Conservation (phyloP, 805 yeast genomes). For the Saturnispora besseyi region DNA sequence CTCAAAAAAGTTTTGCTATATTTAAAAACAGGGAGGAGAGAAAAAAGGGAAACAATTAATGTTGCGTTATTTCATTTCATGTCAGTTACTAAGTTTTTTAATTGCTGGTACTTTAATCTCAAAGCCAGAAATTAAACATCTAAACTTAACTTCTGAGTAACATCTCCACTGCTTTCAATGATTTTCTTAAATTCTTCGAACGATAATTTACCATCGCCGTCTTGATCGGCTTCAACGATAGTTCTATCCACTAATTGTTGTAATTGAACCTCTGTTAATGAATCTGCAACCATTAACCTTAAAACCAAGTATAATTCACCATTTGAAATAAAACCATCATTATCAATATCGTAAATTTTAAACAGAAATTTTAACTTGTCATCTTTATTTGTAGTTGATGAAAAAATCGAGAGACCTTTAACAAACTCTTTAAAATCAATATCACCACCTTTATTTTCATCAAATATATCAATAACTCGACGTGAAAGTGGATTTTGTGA, state of each 20-base stretch:
- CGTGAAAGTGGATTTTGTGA: conserved; percentile 82
- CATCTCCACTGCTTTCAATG: conserved; percentile 36
- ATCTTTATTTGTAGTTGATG: conserved; percentile 68
- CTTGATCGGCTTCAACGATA: conserved; percentile 82
- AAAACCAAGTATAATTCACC: conserved; percentile 90
- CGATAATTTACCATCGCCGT: conserved; percentile 77
- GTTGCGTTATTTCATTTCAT: no score
- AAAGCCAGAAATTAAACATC: conserved; percentile 18
- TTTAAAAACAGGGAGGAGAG: no score
- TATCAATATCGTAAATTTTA: conserved; percentile 88
- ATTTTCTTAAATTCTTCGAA: conserved; percentile 81
- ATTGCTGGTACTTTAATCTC: no score
- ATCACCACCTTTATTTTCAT: conserved; percentile 84
- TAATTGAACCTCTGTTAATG: conserved; percentile 74
- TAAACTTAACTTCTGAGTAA: conserved; percentile 25
- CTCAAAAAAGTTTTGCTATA: no score
- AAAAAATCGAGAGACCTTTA: conserved; percentile 58
- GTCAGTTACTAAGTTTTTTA: no score
- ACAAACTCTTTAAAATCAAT: conserved; percentile 95
- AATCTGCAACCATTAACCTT: conserved; percentile 95
- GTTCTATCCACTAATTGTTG: conserved; percentile 98
- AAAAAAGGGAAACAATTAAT: no score
- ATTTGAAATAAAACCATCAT: conserved; percentile 90
- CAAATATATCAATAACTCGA: conserved; percentile 89
- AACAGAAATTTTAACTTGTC: conserved; percentile 87